Conservation (phyloP, 768 basidiomycete genomes). For the Pleurotus salmoneostramineus region DNA sequence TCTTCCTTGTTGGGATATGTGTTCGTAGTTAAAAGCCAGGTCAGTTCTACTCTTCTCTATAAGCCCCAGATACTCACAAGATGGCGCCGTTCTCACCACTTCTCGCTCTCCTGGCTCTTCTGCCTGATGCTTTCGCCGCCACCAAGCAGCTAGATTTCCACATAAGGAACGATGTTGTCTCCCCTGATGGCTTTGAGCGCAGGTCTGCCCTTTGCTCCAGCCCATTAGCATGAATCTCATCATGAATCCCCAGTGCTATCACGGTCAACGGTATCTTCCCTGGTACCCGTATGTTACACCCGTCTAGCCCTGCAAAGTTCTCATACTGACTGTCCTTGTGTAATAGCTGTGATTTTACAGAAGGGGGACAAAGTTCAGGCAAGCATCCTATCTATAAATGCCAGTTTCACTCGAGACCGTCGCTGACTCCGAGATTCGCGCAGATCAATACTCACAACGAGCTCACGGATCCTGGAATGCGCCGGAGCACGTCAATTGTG, state of each 20-base stretch:
- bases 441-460: conserved; percentile 30
- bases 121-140: conserved; percentile 12
- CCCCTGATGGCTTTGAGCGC: conserved; percentile 19
- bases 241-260: conserved; percentile 17
- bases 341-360: too few species aligned
- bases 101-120: conserved; percentile 6
- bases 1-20: neutral
- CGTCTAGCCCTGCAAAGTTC: neutral
- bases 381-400: too few species aligned
- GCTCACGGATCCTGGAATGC: conserved; percentile 32
- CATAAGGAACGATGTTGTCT: conserved; percentile 16
- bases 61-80: conserved; percentile 4
- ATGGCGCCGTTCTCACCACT: conserved; percentile 11
- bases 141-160: conserved; percentile 11
- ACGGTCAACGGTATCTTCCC: conserved; percentile 24
- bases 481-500: conserved; percentile 38
- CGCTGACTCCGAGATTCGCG: too few species aligned
- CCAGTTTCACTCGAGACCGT: too few species aligned
- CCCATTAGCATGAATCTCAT: neutral
- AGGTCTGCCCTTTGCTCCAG: conserved; percentile 7
- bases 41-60: too few species aligned
- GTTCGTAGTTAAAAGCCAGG: conserved; percentile 1
- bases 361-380: too few species aligned
- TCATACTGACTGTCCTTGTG: neutral
- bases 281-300: conserved; percentile 15